Percentiles rank a stretch among this genome's conserved stretches.
These are phyloP conservation scores for Paracoccidioides lutzii DNA, from an alignment of 2,329 filamentous ascomycete species.

Conservation along the genomic window DNA sequence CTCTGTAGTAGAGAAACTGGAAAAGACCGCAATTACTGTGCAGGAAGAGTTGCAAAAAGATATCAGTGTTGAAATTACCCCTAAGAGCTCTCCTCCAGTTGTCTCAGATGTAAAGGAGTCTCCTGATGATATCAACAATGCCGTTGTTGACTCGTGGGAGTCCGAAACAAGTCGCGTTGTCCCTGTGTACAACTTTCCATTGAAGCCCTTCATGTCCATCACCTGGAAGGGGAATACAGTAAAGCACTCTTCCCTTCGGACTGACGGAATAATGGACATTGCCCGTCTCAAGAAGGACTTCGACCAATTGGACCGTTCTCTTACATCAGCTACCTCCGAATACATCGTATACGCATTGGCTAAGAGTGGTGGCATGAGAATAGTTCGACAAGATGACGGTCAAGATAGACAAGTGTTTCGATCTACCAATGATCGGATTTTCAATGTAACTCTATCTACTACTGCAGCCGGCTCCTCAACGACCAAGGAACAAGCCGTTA, in stretches of 20 bases:
- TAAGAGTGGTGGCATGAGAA: constrained; percentile 80
- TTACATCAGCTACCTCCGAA: constrained; percentile 76
- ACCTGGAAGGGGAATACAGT: constrained; percentile 42
- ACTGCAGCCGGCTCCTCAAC: constrained; percentile 42
- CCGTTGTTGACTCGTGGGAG: constrained; percentile 31
- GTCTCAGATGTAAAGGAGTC: constrained; percentile 45
- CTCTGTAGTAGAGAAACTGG: constrained; percentile 20
- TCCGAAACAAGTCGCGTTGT: constrained; percentile 54
- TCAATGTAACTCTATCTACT: constrained; percentile 77
- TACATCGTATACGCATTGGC: constrained; percentile 93
- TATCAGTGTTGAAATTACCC: constrained; percentile 41
- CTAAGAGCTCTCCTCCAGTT: constrained; percentile 32
- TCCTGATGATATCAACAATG: constrained; percentile 5
- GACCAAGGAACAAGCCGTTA: constrained; percentile 62
- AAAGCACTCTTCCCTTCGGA: constrained; percentile 52
- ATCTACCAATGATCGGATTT: constrained; percentile 82
- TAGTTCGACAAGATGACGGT: constrained; percentile 90
- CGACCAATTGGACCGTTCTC: constrained; percentile 87
- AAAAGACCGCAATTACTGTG: constrained; percentile 32
- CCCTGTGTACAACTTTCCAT: constrained; percentile 86
- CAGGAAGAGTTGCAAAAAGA: constrained; percentile 41
- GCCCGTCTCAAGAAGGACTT: constrained; percentile 94
- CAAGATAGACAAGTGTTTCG: constrained; percentile 85
- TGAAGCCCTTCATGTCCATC: constrained; percentile 92
- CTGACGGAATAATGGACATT: constrained; percentile 79